phyloP scores from a whole-genome alignment of 345 rosid genomes.

The Arabis hirsuta region DNA sequence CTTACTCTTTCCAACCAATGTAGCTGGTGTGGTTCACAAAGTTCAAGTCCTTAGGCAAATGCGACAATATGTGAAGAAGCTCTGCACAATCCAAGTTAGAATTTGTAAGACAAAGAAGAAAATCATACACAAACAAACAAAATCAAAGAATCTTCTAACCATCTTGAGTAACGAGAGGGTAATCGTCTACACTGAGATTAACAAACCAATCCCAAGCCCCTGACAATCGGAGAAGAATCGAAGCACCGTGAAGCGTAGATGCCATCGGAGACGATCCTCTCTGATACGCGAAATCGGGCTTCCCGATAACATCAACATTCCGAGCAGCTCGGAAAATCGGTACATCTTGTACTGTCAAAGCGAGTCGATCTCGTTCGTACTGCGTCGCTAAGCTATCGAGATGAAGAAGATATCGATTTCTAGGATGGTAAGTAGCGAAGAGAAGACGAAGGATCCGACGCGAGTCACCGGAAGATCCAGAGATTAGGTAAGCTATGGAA shows the following conservation, averaged over 20 bases:
- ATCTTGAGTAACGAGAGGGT: slow-evolving; percentile 93
- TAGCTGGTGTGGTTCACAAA: slow-evolving; percentile 83
- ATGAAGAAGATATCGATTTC: slow-evolving; percentile 82
- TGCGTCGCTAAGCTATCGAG: slow-evolving; percentile 71
- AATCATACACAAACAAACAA: background rate
- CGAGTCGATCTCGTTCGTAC: slow-evolving; percentile 72
- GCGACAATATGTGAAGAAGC: slow-evolving; percentile 90
- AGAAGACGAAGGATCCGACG: slow-evolving; percentile 78
- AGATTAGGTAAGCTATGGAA: slow-evolving; percentile 72
- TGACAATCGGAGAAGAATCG: slow-evolving; percentile 71
- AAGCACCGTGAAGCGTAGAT: slow-evolving; percentile 84
- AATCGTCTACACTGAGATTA: slow-evolving; percentile 68
- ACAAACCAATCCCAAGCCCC: slow-evolving; percentile 91
- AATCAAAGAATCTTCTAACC: slow-evolving; percentile 46
- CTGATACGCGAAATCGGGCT: slow-evolving; percentile 72
- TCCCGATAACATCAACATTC: slow-evolving; percentile 83
- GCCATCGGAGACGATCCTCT: slow-evolving; percentile 87
- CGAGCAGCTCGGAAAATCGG: slow-evolving; percentile 74
- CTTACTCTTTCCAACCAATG: slow-evolving; percentile 98
- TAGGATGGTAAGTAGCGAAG: slow-evolving; percentile 79
- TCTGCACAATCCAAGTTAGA: slow-evolving; percentile 57
- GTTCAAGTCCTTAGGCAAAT: slow-evolving; percentile 80
- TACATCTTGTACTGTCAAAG: slow-evolving; percentile 58
- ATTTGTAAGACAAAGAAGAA: slow-evolving; percentile 5
- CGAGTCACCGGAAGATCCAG: slow-evolving; percentile 75